A percentile compares a stretch with the other conserved stretches of the same genome.
phyloP scores from a whole-genome alignment of 2,329 filamentous ascomycete species.

The Colletotrichum cereale region DNA sequence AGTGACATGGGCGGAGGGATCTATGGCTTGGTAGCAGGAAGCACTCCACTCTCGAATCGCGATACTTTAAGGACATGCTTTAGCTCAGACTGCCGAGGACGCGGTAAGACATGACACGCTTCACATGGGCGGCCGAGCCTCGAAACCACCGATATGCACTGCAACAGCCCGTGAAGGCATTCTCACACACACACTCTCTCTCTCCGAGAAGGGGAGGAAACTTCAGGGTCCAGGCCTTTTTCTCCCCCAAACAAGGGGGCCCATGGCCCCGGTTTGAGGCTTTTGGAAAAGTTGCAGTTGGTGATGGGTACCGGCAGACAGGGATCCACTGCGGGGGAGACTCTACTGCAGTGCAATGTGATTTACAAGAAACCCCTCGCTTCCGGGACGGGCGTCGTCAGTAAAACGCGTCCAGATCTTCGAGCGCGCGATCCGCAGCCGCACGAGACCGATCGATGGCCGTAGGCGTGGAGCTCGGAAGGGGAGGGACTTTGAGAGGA shows the following conservation, averaged over 20 bases:
- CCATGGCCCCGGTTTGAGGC: conserved; percentile 33
- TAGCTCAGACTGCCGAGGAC: conserved; percentile 3
- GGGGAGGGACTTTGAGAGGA: not conserved
- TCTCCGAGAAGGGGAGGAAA: not conserved
- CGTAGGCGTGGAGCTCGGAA: conserved; percentile 11
- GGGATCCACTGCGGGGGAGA: conserved; percentile 31
- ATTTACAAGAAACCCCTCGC: conserved; percentile 12
- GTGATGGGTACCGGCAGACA: conserved; percentile 28
- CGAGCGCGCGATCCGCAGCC: conserved; percentile 22
- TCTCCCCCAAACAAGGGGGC: conserved; percentile 10
- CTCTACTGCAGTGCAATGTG: no score
- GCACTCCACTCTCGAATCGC: not conserved
- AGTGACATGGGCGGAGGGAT: not conserved
- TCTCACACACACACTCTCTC: no score
- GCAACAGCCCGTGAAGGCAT: not conserved
- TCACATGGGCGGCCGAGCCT: conserved; percentile 5
- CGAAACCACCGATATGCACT: not conserved
- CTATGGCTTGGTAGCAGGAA: not conserved
- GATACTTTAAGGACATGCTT: not conserved
- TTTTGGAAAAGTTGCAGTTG: conserved; percentile 32
- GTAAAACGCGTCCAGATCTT: conserved; percentile 26
- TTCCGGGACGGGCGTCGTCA: conserved; percentile 29
- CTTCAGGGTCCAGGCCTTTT: conserved; percentile 35
- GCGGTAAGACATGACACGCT: conserved; percentile 4
- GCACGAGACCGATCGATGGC: conserved; percentile 11